Conservation (phyloP, 345 rosid species). For the Anastatica hierochuntica region DNA sequence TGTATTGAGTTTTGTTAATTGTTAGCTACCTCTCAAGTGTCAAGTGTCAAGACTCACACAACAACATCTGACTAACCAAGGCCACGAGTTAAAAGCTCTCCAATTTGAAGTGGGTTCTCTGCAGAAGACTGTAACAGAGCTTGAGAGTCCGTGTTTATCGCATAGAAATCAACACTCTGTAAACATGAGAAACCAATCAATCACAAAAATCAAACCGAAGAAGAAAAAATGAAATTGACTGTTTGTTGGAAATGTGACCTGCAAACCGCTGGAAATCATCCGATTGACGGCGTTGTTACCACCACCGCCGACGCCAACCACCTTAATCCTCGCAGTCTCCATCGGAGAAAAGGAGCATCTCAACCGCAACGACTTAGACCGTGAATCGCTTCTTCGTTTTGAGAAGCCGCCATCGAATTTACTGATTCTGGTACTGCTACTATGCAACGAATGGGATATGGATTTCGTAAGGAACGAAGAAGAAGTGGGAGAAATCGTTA, state of each 20-base stretch:
- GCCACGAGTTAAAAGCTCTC: constrained; percentile 95
- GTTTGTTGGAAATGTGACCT: constrained; percentile 32
- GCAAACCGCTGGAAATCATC: constrained; percentile 92
- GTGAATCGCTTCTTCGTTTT: constrained; percentile 22
- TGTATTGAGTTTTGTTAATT: constrained; percentile 16
- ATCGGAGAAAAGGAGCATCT: constrained; percentile 56
- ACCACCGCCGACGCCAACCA: constrained; percentile 93
- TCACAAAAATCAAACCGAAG: background rate
- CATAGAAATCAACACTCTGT: constrained; percentile 88
- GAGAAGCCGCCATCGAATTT: constrained; percentile 20
- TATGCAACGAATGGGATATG: constrained; percentile 22
- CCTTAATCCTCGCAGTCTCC: constrained; percentile 92
- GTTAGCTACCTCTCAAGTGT: too few species aligned
- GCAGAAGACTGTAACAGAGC: constrained; percentile 83
- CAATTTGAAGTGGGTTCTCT: constrained; percentile 76
- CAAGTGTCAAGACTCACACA: constrained; percentile 3
- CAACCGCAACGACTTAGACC: constrained; percentile 21
- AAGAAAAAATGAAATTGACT: background rate
- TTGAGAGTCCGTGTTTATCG: constrained; percentile 92
- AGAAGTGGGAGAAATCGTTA: constrained; percentile 29
- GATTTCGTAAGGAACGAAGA: constrained; percentile 25
- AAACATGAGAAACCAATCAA: background rate
- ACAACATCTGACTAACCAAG: constrained; percentile 41
- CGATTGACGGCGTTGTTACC: constrained; percentile 99
- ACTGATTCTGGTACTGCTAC: constrained; percentile 15